phyloP scores from a whole-genome alignment of 805 yeast genomes.

The Metschnikowia vanudenii region DNA sequence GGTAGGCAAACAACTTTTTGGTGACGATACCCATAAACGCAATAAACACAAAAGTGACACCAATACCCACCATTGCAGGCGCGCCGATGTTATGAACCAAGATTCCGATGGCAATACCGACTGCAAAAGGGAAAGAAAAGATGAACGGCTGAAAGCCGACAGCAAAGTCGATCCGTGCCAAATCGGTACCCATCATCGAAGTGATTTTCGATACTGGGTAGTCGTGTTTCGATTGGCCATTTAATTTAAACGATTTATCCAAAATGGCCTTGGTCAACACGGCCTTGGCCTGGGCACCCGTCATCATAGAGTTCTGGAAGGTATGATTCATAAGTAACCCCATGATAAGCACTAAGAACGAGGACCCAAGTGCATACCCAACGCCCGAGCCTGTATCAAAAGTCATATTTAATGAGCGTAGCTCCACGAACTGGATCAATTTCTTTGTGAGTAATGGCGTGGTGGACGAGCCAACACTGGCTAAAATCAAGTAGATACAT shows the following conservation, averaged over 20 bases:
- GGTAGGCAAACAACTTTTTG: conserved; percentile 49
- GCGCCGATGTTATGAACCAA: conserved; percentile 70
- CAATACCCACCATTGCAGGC: conserved; percentile 69
- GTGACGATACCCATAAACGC: conserved; percentile 45
- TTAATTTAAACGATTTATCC: conserved; percentile 63
- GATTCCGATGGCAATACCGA: conserved; percentile 61
- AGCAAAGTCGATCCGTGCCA: conserved; percentile 77
- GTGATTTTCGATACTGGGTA: conserved; percentile 73
- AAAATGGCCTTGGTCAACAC: conserved; percentile 68
- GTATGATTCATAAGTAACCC: conserved; percentile 54
- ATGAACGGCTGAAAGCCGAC: conserved; percentile 65
- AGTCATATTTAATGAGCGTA: conserved; percentile 26
- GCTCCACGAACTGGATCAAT: conserved; percentile 37
- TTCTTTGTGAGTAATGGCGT: conserved; percentile 39
- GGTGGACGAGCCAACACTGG: conserved; percentile 27
- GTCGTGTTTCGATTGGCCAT: conserved; percentile 53
- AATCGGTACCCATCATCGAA: conserved; percentile 76
- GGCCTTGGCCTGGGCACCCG: conserved; percentile 72
- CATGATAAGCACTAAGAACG: conserved; percentile 27
- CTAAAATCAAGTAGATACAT: conserved; percentile 23
- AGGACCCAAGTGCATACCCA: conserved; percentile 42
- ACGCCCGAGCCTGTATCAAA: conserved; percentile 33
- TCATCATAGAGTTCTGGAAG: conserved; percentile 57
- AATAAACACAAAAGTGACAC: conserved; percentile 51
- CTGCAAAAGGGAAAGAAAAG: conserved; percentile 60